These are phyloP conservation scores for Fusarium gaditjirri DNA, from an alignment of 2,329 filamentous ascomycete genomes.

Conservation along the genomic window DNA sequence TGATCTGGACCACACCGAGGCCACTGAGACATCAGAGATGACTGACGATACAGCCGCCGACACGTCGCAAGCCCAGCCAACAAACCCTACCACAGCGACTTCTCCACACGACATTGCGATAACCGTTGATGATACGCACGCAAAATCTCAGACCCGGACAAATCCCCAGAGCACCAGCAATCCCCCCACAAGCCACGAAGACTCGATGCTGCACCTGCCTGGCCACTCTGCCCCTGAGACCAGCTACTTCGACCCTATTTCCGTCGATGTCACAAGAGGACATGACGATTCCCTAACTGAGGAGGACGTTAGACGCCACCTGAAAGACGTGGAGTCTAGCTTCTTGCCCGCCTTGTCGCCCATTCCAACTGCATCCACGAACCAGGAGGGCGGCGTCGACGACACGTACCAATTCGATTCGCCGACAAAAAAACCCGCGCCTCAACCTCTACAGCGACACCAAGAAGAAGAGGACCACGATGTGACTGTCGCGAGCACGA, in stretches of 20 bases:
- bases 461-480: slow-evolving; percentile 33
- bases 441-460: slow-evolving; percentile 35
- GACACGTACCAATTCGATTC: slow-evolving; percentile 70
- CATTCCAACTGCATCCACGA: slow-evolving; percentile 58
- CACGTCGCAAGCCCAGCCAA: slow-evolving; percentile 14
- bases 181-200: slow-evolving; percentile 18
- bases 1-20: slow-evolving; percentile 14
- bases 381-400: slow-evolving; percentile 54
- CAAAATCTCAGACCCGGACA: slow-evolving; percentile 12
- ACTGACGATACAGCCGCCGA: slow-evolving; percentile 27
- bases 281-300: slow-evolving; percentile 63
- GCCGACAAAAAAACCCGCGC: slow-evolving; percentile 46
- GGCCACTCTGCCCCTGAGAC: slow-evolving; percentile 47
- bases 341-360: slow-evolving; percentile 70
- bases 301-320: slow-evolving; percentile 64
- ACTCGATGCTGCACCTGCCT: slow-evolving; percentile 33
- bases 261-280: slow-evolving; percentile 48
- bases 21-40: slow-evolving; percentile 33
- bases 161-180: slow-evolving; percentile 3
- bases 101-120: slow-evolving; percentile 31
- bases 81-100: slow-evolving; percentile 20
- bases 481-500: slow-evolving; percentile 51
- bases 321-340: slow-evolving; percentile 74
- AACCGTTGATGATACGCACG: slow-evolving; percentile 24
- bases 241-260: slow-evolving; percentile 57